phyloP scores from a whole-genome alignment of 176 grass and related monocot genomes.

The Miscanthus lutarioriparius region DNA sequence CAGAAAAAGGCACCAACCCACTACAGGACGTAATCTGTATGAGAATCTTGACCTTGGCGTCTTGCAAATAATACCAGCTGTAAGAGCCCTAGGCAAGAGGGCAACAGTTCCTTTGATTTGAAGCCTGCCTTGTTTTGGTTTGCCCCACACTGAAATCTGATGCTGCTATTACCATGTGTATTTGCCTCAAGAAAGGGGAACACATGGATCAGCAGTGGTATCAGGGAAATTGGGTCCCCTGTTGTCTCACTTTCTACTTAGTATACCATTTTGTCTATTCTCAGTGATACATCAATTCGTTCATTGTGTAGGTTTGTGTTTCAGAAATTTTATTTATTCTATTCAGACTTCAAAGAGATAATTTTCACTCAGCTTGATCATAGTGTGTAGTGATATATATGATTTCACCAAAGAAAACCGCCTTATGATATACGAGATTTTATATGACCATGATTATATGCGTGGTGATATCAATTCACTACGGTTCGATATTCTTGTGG shows the following conservation, averaged over 20 bases:
- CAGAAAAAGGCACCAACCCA: slow-evolving; percentile 36
- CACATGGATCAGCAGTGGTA: slow-evolving; percentile 28
- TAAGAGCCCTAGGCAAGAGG: slow-evolving; percentile 42
- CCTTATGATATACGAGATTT: background rate
- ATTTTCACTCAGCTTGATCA: background rate
- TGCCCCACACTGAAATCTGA: slow-evolving; percentile 26
- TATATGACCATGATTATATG: background rate
- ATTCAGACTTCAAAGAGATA: background rate
- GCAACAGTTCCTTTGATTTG: slow-evolving; percentile 58
- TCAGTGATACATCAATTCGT: background rate
- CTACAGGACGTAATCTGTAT: slow-evolving; percentile 50
- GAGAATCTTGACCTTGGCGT: slow-evolving; percentile 95
- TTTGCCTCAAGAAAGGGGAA: slow-evolving; percentile 21
- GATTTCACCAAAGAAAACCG: no score
- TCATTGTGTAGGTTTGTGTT: background rate
- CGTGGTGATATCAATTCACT: background rate
- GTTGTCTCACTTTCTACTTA: background rate
- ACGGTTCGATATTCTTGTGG: background rate
- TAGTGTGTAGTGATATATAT: no score
- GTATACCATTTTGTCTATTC: background rate
- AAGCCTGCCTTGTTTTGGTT: slow-evolving; percentile 37
- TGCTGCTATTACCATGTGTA: slow-evolving; percentile 16
- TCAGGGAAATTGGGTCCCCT: slow-evolving; percentile 3
- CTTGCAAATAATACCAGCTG: slow-evolving; percentile 47
- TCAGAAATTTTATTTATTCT: background rate